Evolutionary conservation across 345 rosid genomes (phyloP).

Genomic region (Brassica carinata): DNA sequence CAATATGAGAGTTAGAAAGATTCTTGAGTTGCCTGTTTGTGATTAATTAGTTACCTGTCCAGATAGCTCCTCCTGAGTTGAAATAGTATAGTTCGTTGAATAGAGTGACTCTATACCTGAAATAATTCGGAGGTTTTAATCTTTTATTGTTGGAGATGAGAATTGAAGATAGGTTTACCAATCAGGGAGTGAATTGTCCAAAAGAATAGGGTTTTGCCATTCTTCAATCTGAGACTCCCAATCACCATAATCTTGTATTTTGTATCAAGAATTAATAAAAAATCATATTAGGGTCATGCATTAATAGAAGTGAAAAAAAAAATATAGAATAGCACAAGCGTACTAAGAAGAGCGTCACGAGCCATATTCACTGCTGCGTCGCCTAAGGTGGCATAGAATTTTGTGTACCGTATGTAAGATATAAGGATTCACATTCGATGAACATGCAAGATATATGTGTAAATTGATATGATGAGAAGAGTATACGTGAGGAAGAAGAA

Average conservation of each 20-base stretch:
- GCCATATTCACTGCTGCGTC: slow-evolving; percentile 83
- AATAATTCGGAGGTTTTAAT: not conserved
- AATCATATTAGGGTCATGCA: not conserved
- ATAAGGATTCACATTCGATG: not conserved
- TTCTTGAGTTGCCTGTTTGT: not conserved
- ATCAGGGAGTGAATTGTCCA: slow-evolving; percentile 81
- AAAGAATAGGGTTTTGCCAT: slow-evolving; percentile 91
- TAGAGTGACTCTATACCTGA: slow-evolving; percentile 85
- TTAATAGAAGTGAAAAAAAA: not conserved
- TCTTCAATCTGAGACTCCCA: slow-evolving; percentile 91
- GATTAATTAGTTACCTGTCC: slow-evolving; percentile 71
- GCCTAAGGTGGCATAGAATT: slow-evolving; percentile 73
- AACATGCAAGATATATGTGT: not conserved
- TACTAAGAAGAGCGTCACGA: slow-evolving; percentile 79
- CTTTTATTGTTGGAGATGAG: not conserved
- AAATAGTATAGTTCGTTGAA: slow-evolving; percentile 95
- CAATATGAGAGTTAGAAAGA: not conserved
- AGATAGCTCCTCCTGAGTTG: slow-evolving; percentile 87
- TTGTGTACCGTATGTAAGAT: slow-evolving; percentile 77
- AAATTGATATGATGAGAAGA: no score
- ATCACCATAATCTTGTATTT: slow-evolving; percentile 17
- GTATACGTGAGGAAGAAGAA: no score
- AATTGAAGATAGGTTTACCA: slow-evolving; percentile 46
- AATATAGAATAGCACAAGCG: not conserved
- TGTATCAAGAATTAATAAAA: not conserved